These are phyloP conservation scores for Dalbergia cultrata DNA, from an alignment of 306 rosid species.

Conservation along the genomic window DNA sequence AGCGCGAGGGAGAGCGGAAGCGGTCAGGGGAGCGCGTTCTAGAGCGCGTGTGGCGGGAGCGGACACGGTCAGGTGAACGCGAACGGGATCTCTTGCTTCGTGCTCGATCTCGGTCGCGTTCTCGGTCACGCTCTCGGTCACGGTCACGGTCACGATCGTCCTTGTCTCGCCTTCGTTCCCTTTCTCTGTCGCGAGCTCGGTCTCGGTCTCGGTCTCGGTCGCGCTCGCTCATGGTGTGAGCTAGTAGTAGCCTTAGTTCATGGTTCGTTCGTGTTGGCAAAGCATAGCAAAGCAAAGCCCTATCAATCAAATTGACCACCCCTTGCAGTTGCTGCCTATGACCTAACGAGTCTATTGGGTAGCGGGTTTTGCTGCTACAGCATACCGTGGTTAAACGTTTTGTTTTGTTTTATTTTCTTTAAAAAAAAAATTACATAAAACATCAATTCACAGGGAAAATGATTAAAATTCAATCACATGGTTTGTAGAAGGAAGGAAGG, in stretches of 20 bases:
- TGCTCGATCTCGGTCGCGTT: slow-evolving; percentile 65
- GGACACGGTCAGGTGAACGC: slow-evolving; percentile 73
- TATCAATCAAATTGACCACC: not conserved
- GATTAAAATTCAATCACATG: too few species aligned
- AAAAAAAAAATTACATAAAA: too few species aligned
- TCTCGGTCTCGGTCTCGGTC: slow-evolving; percentile 59
- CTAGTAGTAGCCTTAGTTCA: slow-evolving; percentile 25
- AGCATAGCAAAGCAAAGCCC: slow-evolving; percentile 34
- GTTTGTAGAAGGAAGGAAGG: too few species aligned
- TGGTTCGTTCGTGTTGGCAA: slow-evolving; percentile 18
- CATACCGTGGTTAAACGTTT: not conserved
- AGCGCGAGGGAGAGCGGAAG: slow-evolving; percentile 50
- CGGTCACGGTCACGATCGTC: slow-evolving; percentile 64
- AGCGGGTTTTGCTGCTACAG: too few species aligned
- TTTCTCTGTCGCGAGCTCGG: slow-evolving; percentile 54
- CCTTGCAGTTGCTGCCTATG: not conserved
- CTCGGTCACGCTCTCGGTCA: slow-evolving; percentile 58
- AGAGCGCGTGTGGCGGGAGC: slow-evolving; percentile 79
- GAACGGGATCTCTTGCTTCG: slow-evolving; percentile 83
- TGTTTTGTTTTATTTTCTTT: too few species aligned
- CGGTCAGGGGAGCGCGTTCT: slow-evolving; percentile 75
- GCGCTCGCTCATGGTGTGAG: slow-evolving; percentile 57
- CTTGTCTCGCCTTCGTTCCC: slow-evolving; percentile 59
- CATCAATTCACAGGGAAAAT: too few species aligned
- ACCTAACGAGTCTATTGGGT: not conserved